phyloP scores from a whole-genome alignment of 345 rosid genomes.

The Aegle marmelos region DNA sequence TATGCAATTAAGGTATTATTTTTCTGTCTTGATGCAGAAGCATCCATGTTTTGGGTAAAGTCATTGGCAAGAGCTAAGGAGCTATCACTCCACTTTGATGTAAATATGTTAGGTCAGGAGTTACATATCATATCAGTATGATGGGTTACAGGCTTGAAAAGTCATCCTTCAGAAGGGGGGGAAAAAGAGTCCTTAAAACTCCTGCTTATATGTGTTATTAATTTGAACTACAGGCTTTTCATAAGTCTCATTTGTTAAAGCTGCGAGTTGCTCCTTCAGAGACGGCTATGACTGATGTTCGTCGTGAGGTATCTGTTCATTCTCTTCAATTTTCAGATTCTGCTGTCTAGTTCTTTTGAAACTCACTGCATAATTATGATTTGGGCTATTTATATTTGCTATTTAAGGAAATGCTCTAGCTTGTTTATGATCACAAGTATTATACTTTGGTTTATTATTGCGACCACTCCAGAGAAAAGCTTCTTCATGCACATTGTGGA shows the following conservation, averaged over 20 bases:
- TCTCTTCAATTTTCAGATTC: constrained; percentile 5
- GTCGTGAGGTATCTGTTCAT: constrained; percentile 67
- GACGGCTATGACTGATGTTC: constrained; percentile 98
- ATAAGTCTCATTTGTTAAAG: constrained; percentile 83
- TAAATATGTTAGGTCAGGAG: not conserved
- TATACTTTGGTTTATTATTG: not conserved
- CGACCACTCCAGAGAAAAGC: not conserved
- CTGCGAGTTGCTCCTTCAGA: constrained; percentile 95
- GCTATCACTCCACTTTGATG: not conserved
- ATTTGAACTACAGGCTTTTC: constrained; percentile 69
- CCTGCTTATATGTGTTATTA: constrained; percentile 7
- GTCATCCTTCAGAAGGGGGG: not conserved
- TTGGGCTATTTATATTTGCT: not conserved
- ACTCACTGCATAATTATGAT: not conserved
- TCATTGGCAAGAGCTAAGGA: not conserved
- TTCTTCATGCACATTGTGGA: not conserved
- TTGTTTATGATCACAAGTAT: not conserved
- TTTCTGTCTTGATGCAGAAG: constrained; percentile 11
- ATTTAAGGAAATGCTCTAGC: not conserved
- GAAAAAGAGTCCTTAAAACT: not conserved
- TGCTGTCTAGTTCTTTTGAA: not conserved
- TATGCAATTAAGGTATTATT: constrained; percentile 92
- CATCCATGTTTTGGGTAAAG: constrained; percentile 4
- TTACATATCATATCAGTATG: not conserved
- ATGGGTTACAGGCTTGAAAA: not conserved